Percentiles rank a stretch among this genome's conserved stretches.
phyloP scores from a whole-genome alignment of 768 basidiomycete genomes.

The Cystofilobasidium macerans region DNA sequence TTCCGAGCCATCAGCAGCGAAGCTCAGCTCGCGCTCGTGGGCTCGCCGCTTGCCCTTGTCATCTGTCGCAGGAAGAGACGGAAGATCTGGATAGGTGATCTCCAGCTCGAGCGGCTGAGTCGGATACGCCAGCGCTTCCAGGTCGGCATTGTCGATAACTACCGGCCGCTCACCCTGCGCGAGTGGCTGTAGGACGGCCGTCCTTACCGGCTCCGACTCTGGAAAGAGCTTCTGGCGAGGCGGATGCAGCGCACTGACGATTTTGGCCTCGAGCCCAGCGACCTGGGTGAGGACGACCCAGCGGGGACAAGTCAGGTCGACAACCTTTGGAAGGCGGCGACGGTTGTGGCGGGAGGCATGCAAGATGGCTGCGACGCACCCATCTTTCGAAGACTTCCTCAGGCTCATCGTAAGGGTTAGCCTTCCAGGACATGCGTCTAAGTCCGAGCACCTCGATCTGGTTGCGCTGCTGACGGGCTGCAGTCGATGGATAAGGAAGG shows the following conservation, averaged over 20 bases:
- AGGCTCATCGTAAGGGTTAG: slow-evolving; percentile 12
- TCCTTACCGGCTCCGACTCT: neutral
- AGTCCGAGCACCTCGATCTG: no score
- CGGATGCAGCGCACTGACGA: slow-evolving; percentile 10
- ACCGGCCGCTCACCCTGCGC: neutral
- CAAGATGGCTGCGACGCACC: no score
- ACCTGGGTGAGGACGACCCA: neutral
- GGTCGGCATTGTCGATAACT: no score
- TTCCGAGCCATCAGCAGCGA: no score
- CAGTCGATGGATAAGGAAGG: no score
- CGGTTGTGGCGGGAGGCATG: no score
- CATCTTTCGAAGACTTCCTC: slow-evolving; percentile 14
- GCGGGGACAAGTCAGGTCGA: neutral
- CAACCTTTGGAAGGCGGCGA: no score
- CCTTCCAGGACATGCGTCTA: neutral
- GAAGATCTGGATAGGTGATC: no score
- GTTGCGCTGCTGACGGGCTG: no score
- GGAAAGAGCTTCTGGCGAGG: slow-evolving; percentile 2
- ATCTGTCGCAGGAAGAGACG: neutral
- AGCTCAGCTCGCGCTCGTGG: neutral
- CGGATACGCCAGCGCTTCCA: no score
- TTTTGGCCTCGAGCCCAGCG: neutral
- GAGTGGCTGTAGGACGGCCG: neutral
- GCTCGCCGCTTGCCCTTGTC: neutral
- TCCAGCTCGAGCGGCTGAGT: no score